phyloP scores from a whole-genome alignment of 2,329 filamentous ascomycete genomes.

The Paecilomyces dactylethromorphus region DNA sequence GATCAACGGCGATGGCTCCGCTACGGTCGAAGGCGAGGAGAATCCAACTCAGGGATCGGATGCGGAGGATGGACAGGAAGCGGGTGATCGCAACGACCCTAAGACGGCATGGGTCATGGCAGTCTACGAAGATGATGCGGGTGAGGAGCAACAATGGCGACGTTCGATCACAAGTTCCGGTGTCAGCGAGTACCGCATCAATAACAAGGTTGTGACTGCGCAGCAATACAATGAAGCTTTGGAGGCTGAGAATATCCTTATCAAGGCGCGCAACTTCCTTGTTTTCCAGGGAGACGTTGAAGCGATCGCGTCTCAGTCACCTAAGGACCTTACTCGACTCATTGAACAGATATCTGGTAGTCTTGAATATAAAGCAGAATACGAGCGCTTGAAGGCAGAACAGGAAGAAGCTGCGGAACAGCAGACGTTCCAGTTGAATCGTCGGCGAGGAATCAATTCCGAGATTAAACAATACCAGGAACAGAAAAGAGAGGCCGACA shows the following conservation, averaged over 20 bases:
- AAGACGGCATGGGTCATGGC: slow-evolving; percentile 99
- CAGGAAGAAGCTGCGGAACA: slow-evolving; percentile 83
- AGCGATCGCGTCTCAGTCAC: slow-evolving; percentile 89
- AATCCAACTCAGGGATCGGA: slow-evolving; percentile 58
- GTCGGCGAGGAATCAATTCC: slow-evolving; percentile 88
- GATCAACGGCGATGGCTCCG: slow-evolving; percentile 86
- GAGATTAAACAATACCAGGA: slow-evolving; percentile 98
- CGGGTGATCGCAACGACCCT: slow-evolving; percentile 63
- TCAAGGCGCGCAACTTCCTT: slow-evolving; percentile 95
- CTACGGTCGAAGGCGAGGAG: slow-evolving; percentile 47
- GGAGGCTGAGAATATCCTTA: slow-evolving; percentile 90
- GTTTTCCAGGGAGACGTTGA: slow-evolving; percentile 99
- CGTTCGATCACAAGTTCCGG: slow-evolving; percentile 84
- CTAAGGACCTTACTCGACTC: slow-evolving; percentile 83
- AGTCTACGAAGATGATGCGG: slow-evolving; percentile 95
- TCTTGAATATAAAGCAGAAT: slow-evolving; percentile 87
- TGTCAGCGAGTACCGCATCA: slow-evolving; percentile 93
- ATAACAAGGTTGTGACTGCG: slow-evolving; percentile 80
- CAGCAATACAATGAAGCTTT: slow-evolving; percentile 90
- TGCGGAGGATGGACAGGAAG: slow-evolving; percentile 54
- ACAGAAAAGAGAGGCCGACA: slow-evolving; percentile 92
- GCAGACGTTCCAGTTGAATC: slow-evolving; percentile 78
- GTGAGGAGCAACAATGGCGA: slow-evolving; percentile 93
- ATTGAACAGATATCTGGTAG: slow-evolving; percentile 98
- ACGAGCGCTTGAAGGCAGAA: slow-evolving; percentile 81